Base-by-base conservation (phyloP, 208 protist species). In the Leishmania tarentolae region DNA sequence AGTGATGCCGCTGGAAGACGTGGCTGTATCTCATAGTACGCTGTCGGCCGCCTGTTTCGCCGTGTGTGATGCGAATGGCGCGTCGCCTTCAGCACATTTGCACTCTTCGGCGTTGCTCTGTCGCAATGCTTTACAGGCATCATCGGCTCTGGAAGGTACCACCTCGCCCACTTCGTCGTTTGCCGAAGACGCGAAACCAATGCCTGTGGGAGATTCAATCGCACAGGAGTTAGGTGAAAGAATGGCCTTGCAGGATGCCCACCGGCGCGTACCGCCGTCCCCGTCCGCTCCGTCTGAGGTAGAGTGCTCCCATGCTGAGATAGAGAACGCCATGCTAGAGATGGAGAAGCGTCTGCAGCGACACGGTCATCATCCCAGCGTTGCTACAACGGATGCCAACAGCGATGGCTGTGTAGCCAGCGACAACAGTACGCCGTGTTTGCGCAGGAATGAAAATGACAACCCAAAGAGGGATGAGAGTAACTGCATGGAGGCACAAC, bases 271-370 rank as follows among this genome's bases (percentile, higher is more conserved):
- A 76, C 81, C 72, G 50, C 72, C 52, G 72, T 50, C 31, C 31
- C n/a, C 35, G 11, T 31, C 37, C 17, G 61, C 81, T 17, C 61
- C 68, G 61, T 28, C 59, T 40, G 47, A 66, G 15, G 28, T 81
- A 13, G 52, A 77, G 19, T 9, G 46, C 19, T 57, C 44, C 5
- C 70, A 78, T 9, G 53, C 71, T 9, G 76, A 44, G 37, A 78
- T 81, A 76, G 76, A 81, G 50, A 78, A 40, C 15, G 81, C 76
- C 61, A 77, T 81, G 76, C 8, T n/a, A 59, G 76, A 76, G 59
- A 85, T 80, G 70, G 81, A 57, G 19, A 76, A 59, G 15, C 75
- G 59, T 15, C 81, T 85, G 76, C 52, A 28, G 19, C 44, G 52
- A 15, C 50, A 65, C 21, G 5, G 56, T 77, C 19, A 44, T 37